Conservation (phyloP, 2,329 filamentous ascomycete genomes). For the Aureobasidium sp. region DNA sequence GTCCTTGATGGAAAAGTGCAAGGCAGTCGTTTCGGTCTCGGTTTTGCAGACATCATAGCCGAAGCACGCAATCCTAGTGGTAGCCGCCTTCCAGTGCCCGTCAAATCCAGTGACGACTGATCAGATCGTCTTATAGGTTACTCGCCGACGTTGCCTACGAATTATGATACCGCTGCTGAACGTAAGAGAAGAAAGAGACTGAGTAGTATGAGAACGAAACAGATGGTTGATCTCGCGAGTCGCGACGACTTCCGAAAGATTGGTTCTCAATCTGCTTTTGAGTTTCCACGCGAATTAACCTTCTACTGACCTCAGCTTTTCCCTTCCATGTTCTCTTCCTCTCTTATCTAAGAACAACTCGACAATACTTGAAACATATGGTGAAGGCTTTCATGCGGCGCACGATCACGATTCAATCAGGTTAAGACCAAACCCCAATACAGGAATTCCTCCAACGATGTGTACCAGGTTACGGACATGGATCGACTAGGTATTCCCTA, state of each 20-base stretch:
- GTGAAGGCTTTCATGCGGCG: not conserved
- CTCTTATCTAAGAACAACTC: not conserved
- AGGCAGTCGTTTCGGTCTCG: no score
- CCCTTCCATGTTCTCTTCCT: not conserved
- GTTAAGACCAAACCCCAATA: not conserved
- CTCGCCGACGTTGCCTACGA: not conserved
- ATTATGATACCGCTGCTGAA: no score
- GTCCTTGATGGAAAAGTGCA: no score
- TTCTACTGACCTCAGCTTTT: not conserved
- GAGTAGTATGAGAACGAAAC: no score
- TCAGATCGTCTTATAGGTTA: no score
- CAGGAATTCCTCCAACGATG: not conserved
- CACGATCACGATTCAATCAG: not conserved
- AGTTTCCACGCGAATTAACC: not conserved
- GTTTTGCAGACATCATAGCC: no score
- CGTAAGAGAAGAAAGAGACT: not conserved
- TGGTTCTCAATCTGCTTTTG: not conserved
- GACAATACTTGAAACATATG: not conserved
- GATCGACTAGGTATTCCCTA: not conserved
- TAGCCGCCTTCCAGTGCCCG: no score
- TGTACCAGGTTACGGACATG: not conserved
- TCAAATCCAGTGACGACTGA: no score
- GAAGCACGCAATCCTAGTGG: no score
- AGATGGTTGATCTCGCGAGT: no score
- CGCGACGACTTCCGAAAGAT: not conserved